Evolutionary conservation across 441 rosid species (phyloP).

Genomic region (Hura crepitans): DNA sequence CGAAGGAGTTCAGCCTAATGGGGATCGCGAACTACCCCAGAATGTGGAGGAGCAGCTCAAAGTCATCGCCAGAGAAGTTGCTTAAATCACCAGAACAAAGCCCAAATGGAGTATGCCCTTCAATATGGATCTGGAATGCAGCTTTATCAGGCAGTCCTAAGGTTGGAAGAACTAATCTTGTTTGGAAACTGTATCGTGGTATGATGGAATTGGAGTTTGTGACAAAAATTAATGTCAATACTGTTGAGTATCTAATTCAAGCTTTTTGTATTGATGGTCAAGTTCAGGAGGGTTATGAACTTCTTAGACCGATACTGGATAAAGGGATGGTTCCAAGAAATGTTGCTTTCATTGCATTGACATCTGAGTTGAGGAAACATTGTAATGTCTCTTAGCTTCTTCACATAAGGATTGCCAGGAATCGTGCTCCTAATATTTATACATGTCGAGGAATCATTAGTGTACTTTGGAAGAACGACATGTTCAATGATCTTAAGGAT

Average conservation of each 20-base stretch:
- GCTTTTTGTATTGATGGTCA: constrained; percentile 52
- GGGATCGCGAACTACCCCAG: too few relatives aligned
- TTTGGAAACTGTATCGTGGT: constrained; percentile 52
- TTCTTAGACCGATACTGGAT: constrained; percentile 41
- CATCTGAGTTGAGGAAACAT: constrained; percentile 26
- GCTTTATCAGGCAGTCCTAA: constrained; percentile 44
- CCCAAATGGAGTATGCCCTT: constrained; percentile 30
- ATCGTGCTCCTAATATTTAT: constrained; percentile 31
- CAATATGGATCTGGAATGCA: constrained; percentile 42
- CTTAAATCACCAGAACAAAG: too few relatives aligned
- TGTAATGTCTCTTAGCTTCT: constrained; percentile 44
- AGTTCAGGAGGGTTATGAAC: constrained; percentile 46
- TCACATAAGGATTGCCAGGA: constrained; percentile 41
- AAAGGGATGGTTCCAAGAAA: constrained; percentile 37
- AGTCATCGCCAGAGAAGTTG: too few relatives aligned
- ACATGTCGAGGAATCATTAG: constrained; percentile 43
- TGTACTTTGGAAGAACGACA: constrained; percentile 41
- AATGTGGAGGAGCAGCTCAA: too few relatives aligned
- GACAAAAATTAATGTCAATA: constrained; percentile 37
- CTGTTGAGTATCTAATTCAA: constrained; percentile 45
- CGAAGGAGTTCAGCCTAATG: too few relatives aligned
- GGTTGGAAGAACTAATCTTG: constrained; percentile 40
- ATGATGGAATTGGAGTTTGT: constrained; percentile 39
- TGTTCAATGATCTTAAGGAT: constrained; percentile 42
- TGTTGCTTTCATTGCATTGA: constrained; percentile 34